Percentiles rank a stretch among this genome's conserved stretches.
These are phyloP conservation scores for Penicillium verhagenii DNA, from an alignment of 495 filamentous ascomycete species.

Conservation along the genomic window DNA sequence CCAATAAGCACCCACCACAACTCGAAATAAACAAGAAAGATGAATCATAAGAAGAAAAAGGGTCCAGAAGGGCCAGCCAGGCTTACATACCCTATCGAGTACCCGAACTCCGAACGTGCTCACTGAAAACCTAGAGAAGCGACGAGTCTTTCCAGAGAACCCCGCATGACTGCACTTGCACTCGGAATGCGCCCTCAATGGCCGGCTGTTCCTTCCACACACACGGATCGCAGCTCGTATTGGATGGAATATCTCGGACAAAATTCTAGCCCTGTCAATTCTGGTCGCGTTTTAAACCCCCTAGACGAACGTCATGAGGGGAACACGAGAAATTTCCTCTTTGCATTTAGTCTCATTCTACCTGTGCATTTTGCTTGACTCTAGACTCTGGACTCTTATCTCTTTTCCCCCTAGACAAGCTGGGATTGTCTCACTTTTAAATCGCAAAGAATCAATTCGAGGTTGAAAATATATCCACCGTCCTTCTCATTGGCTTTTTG, in stretches of 20 bases:
- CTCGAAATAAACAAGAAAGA: background rate
- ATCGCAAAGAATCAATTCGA: background rate
- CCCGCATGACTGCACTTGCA: constrained; percentile 19
- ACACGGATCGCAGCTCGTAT: constrained; percentile 20
- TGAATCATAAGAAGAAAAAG: background rate
- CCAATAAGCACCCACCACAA: background rate
- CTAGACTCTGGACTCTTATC: too few species aligned
- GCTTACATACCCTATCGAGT: background rate
- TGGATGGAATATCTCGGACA: constrained; percentile 26
- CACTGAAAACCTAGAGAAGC: background rate
- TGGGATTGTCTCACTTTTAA: constrained; percentile 12
- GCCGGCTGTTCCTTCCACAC: constrained; percentile 5
- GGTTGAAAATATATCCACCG: background rate
- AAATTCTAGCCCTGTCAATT: constrained; percentile 1
- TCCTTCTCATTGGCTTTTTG: background rate
- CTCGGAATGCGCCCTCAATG: constrained; percentile 11
- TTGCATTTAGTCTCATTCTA: background rate
- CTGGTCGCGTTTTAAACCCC: constrained; percentile 24
- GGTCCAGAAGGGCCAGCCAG: background rate
- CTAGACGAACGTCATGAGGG: constrained; percentile 2
- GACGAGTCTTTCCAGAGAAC: background rate
- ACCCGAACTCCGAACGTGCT: background rate
- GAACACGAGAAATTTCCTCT: background rate
- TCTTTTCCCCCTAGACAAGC: background rate
- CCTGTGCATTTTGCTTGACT: background rate